Conservation (phyloP, 495 filamentous ascomycete genomes). For the Opeltia flavorubescens region DNA sequence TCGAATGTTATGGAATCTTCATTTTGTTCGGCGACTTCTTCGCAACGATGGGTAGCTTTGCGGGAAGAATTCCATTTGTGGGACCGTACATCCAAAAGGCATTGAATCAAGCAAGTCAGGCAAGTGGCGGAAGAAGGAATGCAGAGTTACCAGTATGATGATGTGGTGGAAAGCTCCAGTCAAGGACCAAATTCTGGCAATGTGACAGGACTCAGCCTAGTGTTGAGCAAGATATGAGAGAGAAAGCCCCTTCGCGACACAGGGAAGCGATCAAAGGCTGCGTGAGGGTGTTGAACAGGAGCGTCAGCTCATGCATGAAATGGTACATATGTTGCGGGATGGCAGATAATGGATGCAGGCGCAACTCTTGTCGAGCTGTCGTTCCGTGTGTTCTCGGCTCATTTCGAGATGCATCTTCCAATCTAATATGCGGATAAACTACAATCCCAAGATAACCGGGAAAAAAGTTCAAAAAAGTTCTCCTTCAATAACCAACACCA, state of each 20-base stretch:
- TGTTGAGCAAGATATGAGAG: no score
- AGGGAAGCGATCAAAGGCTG: no score
- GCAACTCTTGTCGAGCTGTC: background rate
- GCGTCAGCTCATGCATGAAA: no score
- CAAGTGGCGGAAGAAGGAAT: conserved; percentile 52
- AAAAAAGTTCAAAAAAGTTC: background rate
- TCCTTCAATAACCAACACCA: conserved; percentile 46
- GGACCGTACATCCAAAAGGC: conserved; percentile 64
- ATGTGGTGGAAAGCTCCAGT: background rate
- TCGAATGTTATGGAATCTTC: conserved; percentile 86
- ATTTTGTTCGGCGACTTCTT: conserved; percentile 93
- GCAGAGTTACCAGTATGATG: conserved; percentile 59
- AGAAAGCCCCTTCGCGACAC: no score
- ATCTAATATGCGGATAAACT: conserved; percentile 13
- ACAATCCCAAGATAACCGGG: conserved; percentile 11
- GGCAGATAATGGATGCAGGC: no score
- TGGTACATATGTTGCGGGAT: no score
- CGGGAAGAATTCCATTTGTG: conserved; percentile 68
- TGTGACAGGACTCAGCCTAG: background rate
- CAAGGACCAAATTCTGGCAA: background rate
- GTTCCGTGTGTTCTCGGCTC: background rate
- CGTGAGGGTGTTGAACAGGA: no score
- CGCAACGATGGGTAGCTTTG: conserved; percentile 79
- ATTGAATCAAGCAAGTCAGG: conserved; percentile 46
- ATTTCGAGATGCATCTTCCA: background rate